Conservation (phyloP, 345 rosid genomes). For the Bruguiera parviflora region DNA sequence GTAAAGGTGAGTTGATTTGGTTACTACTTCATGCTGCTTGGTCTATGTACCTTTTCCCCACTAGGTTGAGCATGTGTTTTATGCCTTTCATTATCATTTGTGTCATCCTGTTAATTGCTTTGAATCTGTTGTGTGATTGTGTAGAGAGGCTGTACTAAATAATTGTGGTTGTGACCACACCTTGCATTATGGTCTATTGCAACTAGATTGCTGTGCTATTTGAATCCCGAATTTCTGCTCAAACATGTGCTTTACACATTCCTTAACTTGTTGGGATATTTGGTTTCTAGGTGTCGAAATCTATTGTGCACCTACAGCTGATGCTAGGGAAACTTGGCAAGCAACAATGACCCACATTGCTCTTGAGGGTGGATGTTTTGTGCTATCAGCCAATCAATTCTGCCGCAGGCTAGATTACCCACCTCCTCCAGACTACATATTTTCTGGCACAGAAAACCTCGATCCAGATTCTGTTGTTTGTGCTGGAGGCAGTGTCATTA, state of each 20-base stretch:
- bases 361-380: constrained; percentile 94
- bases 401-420: constrained; percentile 88
- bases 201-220: constrained; percentile 3
- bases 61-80: too few species aligned
- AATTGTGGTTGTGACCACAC: neutral
- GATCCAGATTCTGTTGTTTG: constrained; percentile 78
- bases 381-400: constrained; percentile 83
- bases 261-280: constrained; percentile 3
- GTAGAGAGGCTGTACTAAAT: neutral
- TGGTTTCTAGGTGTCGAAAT: constrained; percentile 64
- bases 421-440: constrained; percentile 76
- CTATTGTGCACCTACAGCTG: constrained; percentile 98
- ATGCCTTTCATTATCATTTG: neutral
- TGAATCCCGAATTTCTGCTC: neutral
- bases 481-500: constrained; percentile 86
- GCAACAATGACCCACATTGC: constrained; percentile 94
- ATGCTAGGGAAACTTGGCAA: constrained; percentile 76
- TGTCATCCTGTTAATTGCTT: neutral
- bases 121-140: neutral
- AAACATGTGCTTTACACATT: neutral
- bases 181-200: neutral
- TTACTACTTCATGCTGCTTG: neutral
- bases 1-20: constrained; percentile 53
- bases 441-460: constrained; percentile 57
- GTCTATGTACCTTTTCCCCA: neutral